Evolutionary conservation across 1,139 yeast genomes (phyloP).

Genomic region (Debaryomyces sp.): DNA sequence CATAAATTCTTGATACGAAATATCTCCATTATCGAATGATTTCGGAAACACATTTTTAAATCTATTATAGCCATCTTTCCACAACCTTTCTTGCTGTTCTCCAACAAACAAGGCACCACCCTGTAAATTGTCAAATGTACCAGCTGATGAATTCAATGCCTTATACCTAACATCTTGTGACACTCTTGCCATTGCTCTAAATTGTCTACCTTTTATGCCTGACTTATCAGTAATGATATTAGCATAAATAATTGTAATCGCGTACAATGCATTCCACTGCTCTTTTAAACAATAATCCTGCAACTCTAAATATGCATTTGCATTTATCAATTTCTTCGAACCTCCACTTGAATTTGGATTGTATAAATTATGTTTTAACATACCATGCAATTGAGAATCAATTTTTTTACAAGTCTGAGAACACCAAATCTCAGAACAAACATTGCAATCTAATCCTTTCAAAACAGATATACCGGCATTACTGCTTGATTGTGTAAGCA

Average conservation of each 20-base stretch:
- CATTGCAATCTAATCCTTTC: constrained; percentile 66
- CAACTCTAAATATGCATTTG: constrained; percentile 54
- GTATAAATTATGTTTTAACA: constrained; percentile 55
- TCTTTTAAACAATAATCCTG: constrained; percentile 66
- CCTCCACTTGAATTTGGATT: constrained; percentile 29
- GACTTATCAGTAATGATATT: constrained; percentile 48
- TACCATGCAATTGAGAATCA: constrained; percentile 55
- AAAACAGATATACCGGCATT: constrained; percentile 33
- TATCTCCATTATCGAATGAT: constrained; percentile 24
- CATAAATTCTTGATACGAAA: constrained; percentile 59
- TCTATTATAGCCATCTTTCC: constrained; percentile 58
- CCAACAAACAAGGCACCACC: constrained; percentile 55
- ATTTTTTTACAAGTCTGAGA: constrained; percentile 59
- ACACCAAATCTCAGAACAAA: constrained; percentile 77
- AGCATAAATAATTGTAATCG: constrained; percentile 62
- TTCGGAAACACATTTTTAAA: constrained; percentile 55
- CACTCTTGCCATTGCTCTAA: constrained; percentile 69
- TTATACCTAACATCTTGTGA: constrained; percentile 67
- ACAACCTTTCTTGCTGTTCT: constrained; percentile 61
- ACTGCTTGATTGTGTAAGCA: constrained; percentile 41
- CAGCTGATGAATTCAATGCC: constrained; percentile 62
- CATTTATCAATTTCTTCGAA: constrained; percentile 37
- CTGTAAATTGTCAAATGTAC: constrained; percentile 51
- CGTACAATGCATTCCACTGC: constrained; percentile 71
- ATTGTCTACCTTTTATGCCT: constrained; percentile 44